These are phyloP conservation scores for Sporothrix variecibatus DNA, from an alignment of 2,329 filamentous ascomycete genomes.

Conservation along the genomic window DNA sequence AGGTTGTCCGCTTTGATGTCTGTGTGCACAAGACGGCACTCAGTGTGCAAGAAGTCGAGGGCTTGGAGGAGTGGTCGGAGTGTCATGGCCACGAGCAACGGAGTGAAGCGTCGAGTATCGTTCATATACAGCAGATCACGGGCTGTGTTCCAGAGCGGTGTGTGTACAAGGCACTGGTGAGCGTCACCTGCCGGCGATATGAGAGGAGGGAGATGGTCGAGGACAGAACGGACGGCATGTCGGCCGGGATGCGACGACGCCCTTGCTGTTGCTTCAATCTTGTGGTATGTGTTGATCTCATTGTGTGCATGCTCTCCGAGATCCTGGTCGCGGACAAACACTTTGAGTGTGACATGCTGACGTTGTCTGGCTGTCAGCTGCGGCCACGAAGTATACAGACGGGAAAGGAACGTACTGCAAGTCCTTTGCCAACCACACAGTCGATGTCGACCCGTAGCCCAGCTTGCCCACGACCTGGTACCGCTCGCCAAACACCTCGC, in stretches of 20 bases:
- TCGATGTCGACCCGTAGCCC: background rate
- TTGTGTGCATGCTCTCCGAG: background rate
- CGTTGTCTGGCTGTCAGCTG: background rate
- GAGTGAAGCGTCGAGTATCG: background rate
- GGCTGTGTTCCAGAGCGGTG: background rate
- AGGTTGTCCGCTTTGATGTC: background rate
- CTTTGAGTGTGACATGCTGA: background rate
- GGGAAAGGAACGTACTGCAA: background rate
- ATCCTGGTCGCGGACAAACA: background rate
- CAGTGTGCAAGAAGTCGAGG: background rate
- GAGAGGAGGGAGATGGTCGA: background rate
- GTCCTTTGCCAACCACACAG: background rate
- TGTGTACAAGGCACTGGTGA: background rate
- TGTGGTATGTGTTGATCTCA: background rate
- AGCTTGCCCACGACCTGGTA: background rate
- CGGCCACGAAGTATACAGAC: background rate
- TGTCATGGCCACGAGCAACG: background rate
- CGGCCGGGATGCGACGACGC: background rate
- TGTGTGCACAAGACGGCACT: background rate
- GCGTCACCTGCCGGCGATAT: background rate
- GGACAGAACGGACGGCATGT: background rate
- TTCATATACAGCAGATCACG: background rate
- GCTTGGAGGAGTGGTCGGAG: background rate
- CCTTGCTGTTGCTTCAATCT: background rate
- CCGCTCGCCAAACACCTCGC: background rate